Conservation (phyloP, 345 rosid species). For the Eucalyptus cladocalyx region DNA sequence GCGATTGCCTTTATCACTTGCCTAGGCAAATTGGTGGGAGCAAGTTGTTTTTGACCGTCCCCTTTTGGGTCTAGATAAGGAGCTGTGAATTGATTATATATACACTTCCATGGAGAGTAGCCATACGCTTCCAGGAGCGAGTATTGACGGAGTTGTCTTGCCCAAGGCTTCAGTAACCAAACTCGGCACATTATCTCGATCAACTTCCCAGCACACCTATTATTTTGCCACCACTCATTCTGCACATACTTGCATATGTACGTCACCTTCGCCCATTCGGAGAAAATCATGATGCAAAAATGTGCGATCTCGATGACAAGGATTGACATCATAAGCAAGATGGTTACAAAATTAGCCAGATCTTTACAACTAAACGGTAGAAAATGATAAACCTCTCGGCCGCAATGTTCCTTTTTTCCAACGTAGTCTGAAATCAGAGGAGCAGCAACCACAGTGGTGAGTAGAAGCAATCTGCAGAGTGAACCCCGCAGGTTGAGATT, state of each 20-base stretch:
- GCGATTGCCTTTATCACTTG: background rate
- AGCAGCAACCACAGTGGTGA: too few species aligned
- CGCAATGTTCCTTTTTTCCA: fast-evolving
- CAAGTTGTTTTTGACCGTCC: background rate
- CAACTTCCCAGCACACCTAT: background rate
- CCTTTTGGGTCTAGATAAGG: background rate
- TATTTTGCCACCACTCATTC: background rate
- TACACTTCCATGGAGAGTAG: background rate
- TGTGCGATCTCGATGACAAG: background rate
- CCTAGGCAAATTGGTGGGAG: background rate
- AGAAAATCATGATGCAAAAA: background rate
- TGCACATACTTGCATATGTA: background rate
- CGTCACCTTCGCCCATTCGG: background rate
- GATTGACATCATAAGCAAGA: background rate
- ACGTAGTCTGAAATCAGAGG: fast-evolving
- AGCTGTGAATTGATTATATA: background rate
- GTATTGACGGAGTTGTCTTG: background rate
- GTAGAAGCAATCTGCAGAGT: too few species aligned
- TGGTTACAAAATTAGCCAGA: fast-evolving
- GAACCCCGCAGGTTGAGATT: too few species aligned
- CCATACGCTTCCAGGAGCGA: background rate
- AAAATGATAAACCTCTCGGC: too few species aligned
- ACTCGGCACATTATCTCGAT: background rate
- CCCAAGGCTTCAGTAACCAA: background rate
- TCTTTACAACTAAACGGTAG: fast-evolving